Evolutionary conservation across 768 basidiomycete species (phyloP).

Genomic region (Termitomyces heimii): DNA sequence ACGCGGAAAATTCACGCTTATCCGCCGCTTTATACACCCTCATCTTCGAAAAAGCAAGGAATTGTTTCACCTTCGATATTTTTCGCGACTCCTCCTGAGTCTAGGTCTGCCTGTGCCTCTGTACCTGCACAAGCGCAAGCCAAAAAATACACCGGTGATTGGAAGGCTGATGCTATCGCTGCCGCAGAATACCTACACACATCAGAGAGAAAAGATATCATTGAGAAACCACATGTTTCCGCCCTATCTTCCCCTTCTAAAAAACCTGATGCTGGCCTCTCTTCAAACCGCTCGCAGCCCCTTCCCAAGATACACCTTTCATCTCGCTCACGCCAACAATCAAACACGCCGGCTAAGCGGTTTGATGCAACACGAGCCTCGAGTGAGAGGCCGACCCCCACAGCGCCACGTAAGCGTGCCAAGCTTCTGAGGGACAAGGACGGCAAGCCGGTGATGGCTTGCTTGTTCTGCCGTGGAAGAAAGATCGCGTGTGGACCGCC

Average conservation of each 20-base stretch:
- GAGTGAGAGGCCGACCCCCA: neutral
- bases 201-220: neutral
- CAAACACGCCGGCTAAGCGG: neutral
- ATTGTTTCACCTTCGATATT: neutral
- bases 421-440: slow-evolving; percentile 3
- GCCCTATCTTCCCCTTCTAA: neutral
- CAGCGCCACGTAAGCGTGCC: slow-evolving; percentile 1
- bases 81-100: neutral
- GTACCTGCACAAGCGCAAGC: neutral
- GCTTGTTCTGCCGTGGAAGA: slow-evolving; percentile 42
- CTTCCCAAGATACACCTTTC: neutral
- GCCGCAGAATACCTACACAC: neutral
- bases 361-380: neutral
- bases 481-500: slow-evolving; percentile 50
- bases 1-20: neutral
- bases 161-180: slow-evolving; percentile 10
- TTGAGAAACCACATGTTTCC: neutral
- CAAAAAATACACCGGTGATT: slow-evolving; percentile 9
- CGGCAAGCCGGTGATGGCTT: slow-evolving; percentile 39
- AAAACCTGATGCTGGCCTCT: neutral
- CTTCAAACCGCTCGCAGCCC: neutral
- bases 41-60: neutral
- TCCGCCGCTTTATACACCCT: neutral
- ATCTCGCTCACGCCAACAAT: slow-evolving; percentile 1
- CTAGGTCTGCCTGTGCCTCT: neutral